These are phyloP conservation scores for Ulota crispa DNA, from an alignment of 225 moss, liverwort and hornwort genomes.

Conservation along the genomic window DNA sequence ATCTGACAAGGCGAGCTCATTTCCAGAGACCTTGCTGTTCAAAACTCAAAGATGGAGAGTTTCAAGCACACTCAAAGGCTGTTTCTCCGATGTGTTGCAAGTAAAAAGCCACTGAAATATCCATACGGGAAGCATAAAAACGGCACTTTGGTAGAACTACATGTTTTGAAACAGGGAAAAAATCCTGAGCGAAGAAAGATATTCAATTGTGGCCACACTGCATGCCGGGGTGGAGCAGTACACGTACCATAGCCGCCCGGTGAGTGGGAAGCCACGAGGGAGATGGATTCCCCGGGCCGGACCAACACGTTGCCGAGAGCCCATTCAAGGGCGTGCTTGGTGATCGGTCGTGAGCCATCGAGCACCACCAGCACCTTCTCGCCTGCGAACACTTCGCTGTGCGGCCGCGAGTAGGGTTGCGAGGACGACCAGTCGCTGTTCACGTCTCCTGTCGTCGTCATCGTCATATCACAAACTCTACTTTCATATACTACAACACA, in stretches of 20 bases:
- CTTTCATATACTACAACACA: background rate
- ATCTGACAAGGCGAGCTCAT: background rate
- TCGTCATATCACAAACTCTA: background rate
- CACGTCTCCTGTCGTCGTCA: background rate
- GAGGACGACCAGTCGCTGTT: constrained; percentile 17
- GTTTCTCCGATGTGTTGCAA: background rate
- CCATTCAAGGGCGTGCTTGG: constrained; percentile 44
- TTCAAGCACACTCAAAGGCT: background rate
- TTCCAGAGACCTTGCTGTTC: no score
- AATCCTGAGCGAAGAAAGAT: background rate
- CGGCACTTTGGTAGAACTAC: background rate
- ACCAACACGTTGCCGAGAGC: constrained; percentile 37
- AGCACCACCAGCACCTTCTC: constrained; percentile 50
- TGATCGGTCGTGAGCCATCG: constrained; percentile 40
- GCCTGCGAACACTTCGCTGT: constrained; percentile 6
- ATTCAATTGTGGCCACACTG: background rate
- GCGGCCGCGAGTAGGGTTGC: constrained; percentile 19
- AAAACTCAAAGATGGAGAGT: background rate
- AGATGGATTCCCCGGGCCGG: constrained; percentile 39
- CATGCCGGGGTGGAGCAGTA: background rate
- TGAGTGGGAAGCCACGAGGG: constrained; percentile 32
- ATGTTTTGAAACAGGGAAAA: background rate
- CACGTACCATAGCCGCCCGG: constrained; percentile 33
- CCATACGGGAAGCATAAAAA: background rate
- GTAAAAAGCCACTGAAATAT: no score